These are phyloP conservation scores for Podila clonocystis DNA, from an alignment of 192 early-diverging fungal genomes.

Conservation along the genomic window DNA sequence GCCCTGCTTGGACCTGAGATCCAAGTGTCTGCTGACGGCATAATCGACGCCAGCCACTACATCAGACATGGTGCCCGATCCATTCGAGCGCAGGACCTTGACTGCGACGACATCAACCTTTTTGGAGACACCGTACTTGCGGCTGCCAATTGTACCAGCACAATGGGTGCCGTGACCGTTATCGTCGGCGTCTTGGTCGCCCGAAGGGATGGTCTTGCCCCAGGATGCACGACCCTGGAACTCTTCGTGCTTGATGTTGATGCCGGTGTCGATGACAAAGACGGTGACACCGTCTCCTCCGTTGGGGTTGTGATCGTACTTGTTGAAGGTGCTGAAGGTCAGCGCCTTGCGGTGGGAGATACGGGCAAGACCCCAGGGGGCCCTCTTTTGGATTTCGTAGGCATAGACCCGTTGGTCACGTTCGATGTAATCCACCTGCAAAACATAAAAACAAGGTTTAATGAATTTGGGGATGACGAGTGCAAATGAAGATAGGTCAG, in stretches of 20 bases:
- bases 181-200: conserved; percentile 69
- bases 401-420: conserved; percentile 82
- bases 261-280: conserved; percentile 97
- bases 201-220: conserved; percentile 79
- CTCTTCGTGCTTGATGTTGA: conserved; percentile 84
- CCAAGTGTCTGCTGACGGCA: conserved; percentile 43
- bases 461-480: neutral
- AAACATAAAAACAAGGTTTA: conserved; percentile 2
- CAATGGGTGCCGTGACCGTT: conserved; percentile 91
- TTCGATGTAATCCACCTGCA: conserved; percentile 83
- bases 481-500: neutral
- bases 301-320: conserved; percentile 76
- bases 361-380: conserved; percentile 90
- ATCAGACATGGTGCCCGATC: conserved; percentile 71
- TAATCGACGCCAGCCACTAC: conserved; percentile 82
- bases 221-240: conserved; percentile 92
- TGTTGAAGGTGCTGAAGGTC: conserved; percentile 66
- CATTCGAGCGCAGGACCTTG: conserved; percentile 93
- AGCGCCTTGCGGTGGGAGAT: conserved; percentile 80
- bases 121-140: conserved; percentile 91
- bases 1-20: conserved; percentile 54
- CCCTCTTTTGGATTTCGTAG: conserved; percentile 68
- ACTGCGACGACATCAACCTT: conserved; percentile 84
- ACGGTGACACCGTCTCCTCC: conserved; percentile 89
- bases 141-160: conserved; percentile 89